These are phyloP conservation scores for Xylaria sp. DNA, from an alignment of 2,329 filamentous ascomycete species.

Conservation along the genomic window DNA sequence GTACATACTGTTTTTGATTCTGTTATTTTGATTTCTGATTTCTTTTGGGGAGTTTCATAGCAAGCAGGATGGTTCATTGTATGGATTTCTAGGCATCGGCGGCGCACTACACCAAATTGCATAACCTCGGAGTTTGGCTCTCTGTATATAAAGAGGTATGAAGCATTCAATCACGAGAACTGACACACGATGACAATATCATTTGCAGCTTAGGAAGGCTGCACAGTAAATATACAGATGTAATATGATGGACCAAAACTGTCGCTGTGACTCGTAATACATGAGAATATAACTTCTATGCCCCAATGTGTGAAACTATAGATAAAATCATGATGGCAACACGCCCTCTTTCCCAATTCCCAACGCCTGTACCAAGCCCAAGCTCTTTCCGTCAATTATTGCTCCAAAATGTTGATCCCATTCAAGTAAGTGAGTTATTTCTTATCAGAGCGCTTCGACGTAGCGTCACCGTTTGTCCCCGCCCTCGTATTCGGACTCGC, in stretches of 20 bases:
- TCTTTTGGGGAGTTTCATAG: slow-evolving; percentile 12
- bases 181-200: slow-evolving; percentile 17
- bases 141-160: neutral
- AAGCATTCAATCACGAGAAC: slow-evolving; percentile 15
- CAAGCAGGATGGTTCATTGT: slow-evolving; percentile 19
- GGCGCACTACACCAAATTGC: slow-evolving; percentile 26
- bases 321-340: slow-evolving; percentile 4
- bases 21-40: neutral
- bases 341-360: slow-evolving; percentile 5
- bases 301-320: neutral
- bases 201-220: neutral
- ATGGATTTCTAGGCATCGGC: slow-evolving; percentile 18
- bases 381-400: slow-evolving; percentile 6
- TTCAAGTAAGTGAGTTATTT: slow-evolving; percentile 19
- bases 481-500: slow-evolving; percentile 5
- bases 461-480: slow-evolving; percentile 4
- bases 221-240: slow-evolving; percentile 9
- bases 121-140: slow-evolving; percentile 34
- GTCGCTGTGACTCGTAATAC: slow-evolving; percentile 14
- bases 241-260: slow-evolving; percentile 9
- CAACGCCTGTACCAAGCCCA: slow-evolving; percentile 18
- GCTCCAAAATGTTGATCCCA: slow-evolving; percentile 12
- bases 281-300: slow-evolving; percentile 18
- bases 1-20: slow-evolving; percentile 1
- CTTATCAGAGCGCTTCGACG: slow-evolving; percentile 5